A percentile compares a stretch with the other conserved stretches of the same genome.
Evolutionary conservation across 2,329 filamentous ascomycete species (phyloP).

Genomic region (Venturia effusa): DNA sequence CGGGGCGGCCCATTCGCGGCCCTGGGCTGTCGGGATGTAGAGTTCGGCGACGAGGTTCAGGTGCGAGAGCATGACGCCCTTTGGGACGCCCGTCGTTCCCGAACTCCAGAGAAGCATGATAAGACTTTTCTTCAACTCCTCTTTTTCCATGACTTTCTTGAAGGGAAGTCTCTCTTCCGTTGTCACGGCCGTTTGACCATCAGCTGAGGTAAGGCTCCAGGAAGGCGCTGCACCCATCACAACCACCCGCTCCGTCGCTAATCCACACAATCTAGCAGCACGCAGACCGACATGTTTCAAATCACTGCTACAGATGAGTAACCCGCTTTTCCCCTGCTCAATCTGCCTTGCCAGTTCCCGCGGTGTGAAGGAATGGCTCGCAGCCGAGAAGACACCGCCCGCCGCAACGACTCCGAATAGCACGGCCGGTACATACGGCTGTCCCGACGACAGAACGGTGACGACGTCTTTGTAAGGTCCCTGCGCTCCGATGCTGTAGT

Average conservation of each 20-base stretch:
- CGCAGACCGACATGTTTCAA: slow-evolving; percentile 37
- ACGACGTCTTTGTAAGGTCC: slow-evolving; percentile 38
- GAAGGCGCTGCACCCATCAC: slow-evolving; percentile 41
- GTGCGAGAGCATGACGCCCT: slow-evolving; percentile 35
- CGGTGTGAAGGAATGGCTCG: slow-evolving; percentile 39
- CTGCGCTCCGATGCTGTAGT: slow-evolving; percentile 41
- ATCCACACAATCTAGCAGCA: slow-evolving; percentile 30
- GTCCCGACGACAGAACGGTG: slow-evolving; percentile 46
- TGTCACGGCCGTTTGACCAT: slow-evolving; percentile 19
- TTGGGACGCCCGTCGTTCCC: slow-evolving; percentile 38
- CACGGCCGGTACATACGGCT: slow-evolving; percentile 42
- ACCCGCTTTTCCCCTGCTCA: slow-evolving; percentile 28
- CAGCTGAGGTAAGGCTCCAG: slow-evolving; percentile 29
- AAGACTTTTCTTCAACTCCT: slow-evolving; percentile 35
- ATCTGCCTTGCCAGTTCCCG: slow-evolving; percentile 42
- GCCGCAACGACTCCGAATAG: slow-evolving; percentile 49
- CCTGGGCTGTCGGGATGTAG: slow-evolving; percentile 23
- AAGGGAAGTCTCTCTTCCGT: slow-evolving; percentile 9
- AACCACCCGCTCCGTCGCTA: slow-evolving; percentile 30
- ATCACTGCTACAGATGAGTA: slow-evolving; percentile 39
- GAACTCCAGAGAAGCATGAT: slow-evolving; percentile 36
- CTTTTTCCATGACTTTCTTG: slow-evolving; percentile 36
- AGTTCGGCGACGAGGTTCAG: slow-evolving; percentile 32
- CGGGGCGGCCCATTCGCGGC: slow-evolving; percentile 14
- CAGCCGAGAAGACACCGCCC: slow-evolving; percentile 34